phyloP scores from a whole-genome alignment of 2,329 filamentous ascomycete genomes.

The Cucurbitaria berberidis region DNA sequence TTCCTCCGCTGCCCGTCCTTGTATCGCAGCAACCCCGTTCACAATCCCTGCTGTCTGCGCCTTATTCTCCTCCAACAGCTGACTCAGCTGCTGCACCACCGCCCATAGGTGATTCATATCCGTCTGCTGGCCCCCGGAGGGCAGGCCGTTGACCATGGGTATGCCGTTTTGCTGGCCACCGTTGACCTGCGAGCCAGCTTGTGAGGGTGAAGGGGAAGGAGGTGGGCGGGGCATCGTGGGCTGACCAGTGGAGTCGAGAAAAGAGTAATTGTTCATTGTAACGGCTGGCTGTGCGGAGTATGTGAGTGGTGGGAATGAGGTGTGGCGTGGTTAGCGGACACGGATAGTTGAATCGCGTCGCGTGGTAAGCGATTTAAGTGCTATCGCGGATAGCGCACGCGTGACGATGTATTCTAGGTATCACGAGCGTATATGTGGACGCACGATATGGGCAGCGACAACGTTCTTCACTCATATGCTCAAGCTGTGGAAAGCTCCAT shows the following conservation, averaged over 20 bases:
- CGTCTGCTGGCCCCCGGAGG: slow-evolving; percentile 49
- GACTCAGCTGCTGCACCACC: slow-evolving; percentile 50
- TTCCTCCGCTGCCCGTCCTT: slow-evolving; percentile 45
- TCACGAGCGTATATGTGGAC: neutral
- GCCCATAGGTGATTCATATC: slow-evolving; percentile 53
- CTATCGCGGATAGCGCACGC: neutral
- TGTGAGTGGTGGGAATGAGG: slow-evolving; percentile 13
- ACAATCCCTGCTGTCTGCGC: slow-evolving; percentile 47
- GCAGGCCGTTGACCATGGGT: slow-evolving; percentile 49
- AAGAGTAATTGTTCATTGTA: slow-evolving; percentile 48
- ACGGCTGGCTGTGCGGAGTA: slow-evolving; percentile 11
- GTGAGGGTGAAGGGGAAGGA: slow-evolving; percentile 42
- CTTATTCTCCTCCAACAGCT: slow-evolving; percentile 49
- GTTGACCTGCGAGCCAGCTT: slow-evolving; percentile 38
- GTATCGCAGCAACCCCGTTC: slow-evolving; percentile 47
- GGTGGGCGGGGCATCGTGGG: slow-evolving; percentile 38
- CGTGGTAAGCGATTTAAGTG: neutral
- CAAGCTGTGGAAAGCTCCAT: neutral
- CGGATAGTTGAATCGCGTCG: neutral
- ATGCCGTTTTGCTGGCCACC: slow-evolving; percentile 42
- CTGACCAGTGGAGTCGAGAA: slow-evolving; percentile 32
- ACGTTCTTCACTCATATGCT: neutral
- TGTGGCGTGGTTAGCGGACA: slow-evolving; percentile 11
- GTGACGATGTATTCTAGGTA: neutral
- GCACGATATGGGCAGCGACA: neutral